Evolutionary conservation across 768 basidiomycete species (phyloP).

Genomic region (Gyrodon lividus): DNA sequence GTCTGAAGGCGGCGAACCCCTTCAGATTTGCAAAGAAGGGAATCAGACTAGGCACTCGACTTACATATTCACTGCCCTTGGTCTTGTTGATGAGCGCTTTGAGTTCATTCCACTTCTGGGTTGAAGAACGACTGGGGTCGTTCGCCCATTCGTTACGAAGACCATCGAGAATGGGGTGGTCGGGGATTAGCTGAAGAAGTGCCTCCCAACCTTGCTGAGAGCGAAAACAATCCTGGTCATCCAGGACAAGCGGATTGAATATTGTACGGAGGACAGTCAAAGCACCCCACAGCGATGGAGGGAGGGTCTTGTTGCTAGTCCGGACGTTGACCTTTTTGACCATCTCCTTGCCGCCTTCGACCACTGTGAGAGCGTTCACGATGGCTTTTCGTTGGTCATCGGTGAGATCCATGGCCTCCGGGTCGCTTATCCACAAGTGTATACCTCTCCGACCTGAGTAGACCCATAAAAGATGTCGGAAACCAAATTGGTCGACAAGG

Average conservation of each 20-base stretch:
- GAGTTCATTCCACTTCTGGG: constrained; percentile 74
- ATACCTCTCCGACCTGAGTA: constrained; percentile 99
- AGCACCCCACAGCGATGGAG: constrained; percentile 68
- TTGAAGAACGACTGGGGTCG: constrained; percentile 53
- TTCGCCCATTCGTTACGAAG: constrained; percentile 62
- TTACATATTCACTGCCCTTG: constrained; percentile 32
- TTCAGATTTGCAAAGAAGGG: background rate
- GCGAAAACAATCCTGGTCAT: constrained; percentile 83
- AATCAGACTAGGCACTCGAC: constrained; percentile 10
- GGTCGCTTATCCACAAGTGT: constrained; percentile 95
- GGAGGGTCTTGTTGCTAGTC: constrained; percentile 44
- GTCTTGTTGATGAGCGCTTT: constrained; percentile 36
- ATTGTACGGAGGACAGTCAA: constrained; percentile 47
- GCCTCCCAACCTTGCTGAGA: constrained; percentile 69
- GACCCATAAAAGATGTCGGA: constrained; percentile 89
- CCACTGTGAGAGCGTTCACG: constrained; percentile 83
- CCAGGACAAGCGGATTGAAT: constrained; percentile 69
- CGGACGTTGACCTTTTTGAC: constrained; percentile 81
- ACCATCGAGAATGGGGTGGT: constrained; percentile 44
- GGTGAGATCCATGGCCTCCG: constrained; percentile 81
- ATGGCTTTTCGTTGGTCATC: constrained; percentile 88
- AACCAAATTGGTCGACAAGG: constrained; percentile 89
- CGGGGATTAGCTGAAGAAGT: constrained; percentile 74
- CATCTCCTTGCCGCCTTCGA: constrained; percentile 79
- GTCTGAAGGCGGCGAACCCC: constrained; percentile 1